Percentiles rank a stretch among this genome's conserved stretches.
Conservation (phyloP, 225 moss, liverwort and hornwort species). For the Thuidium tamariscinum region DNA sequence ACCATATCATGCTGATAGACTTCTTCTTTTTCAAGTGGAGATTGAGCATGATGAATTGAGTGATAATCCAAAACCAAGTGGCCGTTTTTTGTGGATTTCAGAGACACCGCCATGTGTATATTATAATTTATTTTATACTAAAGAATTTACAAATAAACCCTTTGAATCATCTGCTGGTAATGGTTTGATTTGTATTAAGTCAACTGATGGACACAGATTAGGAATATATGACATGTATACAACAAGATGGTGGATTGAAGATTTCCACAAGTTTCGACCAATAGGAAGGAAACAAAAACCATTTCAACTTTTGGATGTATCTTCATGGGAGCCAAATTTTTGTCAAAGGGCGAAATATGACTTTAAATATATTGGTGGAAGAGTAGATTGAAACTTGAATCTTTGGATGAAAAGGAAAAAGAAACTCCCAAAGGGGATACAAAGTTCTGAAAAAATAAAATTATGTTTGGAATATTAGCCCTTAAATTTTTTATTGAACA, state of each 20-base stretch:
- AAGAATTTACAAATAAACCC: constrained; percentile 4
- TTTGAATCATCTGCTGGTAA: constrained; percentile 12
- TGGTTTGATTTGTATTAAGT: constrained; percentile 24
- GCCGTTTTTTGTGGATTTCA: constrained; percentile 6
- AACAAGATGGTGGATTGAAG: constrained; percentile 29
- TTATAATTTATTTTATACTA: not conserved
- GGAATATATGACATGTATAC: constrained; percentile 26
- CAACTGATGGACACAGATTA: constrained; percentile 9
- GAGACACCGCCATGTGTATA: constrained; percentile 8
- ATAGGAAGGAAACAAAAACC: not conserved
- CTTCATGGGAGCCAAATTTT: constrained; percentile 29
- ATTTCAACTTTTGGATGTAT: constrained; percentile 10
- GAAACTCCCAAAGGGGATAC: not conserved
- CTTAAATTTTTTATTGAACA: too few relatives aligned
- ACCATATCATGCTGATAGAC: not conserved
- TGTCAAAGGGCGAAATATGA: constrained; percentile 11
- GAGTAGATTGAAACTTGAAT: not conserved
- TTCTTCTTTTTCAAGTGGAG: constrained; percentile 11
- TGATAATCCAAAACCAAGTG: constrained; percentile 4
- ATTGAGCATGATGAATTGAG: not conserved
- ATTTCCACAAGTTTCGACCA: constrained; percentile 18
- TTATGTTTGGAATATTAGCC: too few relatives aligned
- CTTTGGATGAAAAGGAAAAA: not conserved
- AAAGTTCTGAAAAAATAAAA: not conserved
- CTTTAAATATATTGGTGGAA: constrained; percentile 7